Evolutionary conservation across 352 stramenopile species (phyloP).

Genomic region (Globisporangium alternatum): DNA sequence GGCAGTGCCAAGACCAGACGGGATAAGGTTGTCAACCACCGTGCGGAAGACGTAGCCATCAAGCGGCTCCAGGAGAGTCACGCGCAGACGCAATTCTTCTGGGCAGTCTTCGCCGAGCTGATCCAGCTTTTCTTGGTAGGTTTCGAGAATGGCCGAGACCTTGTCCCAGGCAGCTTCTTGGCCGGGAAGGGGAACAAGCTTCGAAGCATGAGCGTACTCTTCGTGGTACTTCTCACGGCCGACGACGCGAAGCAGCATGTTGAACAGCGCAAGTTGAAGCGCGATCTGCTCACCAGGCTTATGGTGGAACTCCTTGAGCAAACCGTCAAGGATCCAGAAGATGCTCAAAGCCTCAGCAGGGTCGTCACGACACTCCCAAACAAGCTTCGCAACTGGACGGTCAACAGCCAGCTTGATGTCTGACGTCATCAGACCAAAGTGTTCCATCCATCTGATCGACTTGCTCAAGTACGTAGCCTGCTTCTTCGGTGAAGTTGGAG

Average conservation of each 20-base stretch:
- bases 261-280: conserved; percentile 79
- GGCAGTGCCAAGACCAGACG: conserved; percentile 68
- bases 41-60: conserved; percentile 87
- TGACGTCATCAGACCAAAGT: conserved; percentile 76
- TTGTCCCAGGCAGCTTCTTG: conserved; percentile 79
- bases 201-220: conserved; percentile 60
- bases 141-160: conserved; percentile 54
- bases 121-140: conserved; percentile 75
- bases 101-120: conserved; percentile 59
- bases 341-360: conserved; percentile 72
- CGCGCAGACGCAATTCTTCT: conserved; percentile 62
- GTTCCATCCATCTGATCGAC: conserved; percentile 89
- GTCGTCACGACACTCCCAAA: conserved; percentile 86
- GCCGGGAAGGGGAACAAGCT: conserved; percentile 59
- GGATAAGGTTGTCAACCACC: conserved; percentile 86
- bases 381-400: conserved; percentile 70
- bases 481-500: conserved; percentile 23
- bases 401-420: conserved; percentile 75
- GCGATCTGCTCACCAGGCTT: conserved; percentile 83
- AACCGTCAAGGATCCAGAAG: conserved; percentile 71
- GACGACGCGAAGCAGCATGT: conserved; percentile 84
- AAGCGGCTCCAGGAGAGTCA: conserved; percentile 67
- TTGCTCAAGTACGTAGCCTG: conserved; percentile 84
- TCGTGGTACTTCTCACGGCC: conserved; percentile 73
- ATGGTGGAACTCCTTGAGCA: conserved; percentile 85